Evolutionary conservation across 371 early-diverging fungal genomes (phyloP), one percentile per base, ranked within the genome.

Genomic region (Mortierella sp.): DNA sequence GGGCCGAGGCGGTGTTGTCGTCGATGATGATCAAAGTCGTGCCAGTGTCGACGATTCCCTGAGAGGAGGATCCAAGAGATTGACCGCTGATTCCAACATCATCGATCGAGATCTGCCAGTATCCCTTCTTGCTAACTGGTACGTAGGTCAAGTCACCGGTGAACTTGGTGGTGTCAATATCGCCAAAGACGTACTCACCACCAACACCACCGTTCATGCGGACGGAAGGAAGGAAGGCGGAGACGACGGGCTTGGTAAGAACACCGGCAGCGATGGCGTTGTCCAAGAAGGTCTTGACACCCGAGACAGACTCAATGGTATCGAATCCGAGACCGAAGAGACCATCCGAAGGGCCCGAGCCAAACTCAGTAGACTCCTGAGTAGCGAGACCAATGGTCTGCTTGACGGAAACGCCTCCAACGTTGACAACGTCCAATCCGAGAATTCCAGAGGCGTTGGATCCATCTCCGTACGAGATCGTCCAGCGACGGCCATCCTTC

Each of bases 61-160:
- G 52, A 2, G 66, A 53, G 17, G 57, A 44, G 13, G 54, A 43
- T 5, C 60, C 65, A 17, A 79, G 21, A 7, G 61, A 47, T 27
- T 45, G 52, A 14, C 59, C 63, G 10, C 54, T 64, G 53, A 31
- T 39, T 8, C 49, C 57, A 31, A 58, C 49, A 22, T 57, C 63
- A 0, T 69, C 52, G 46, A 79, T 61, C 16, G 55, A 37, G 31
- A 79, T 48, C 28, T 70, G 70, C 74, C 79, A 79, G 62, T 69
- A 79, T 7, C 67, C 72, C 79, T 92, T 90, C 65, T 95, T 86
- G 37, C 83, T 82, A 27, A 97, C 90, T 16, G 91, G 90, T 47
- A 63, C 60, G 28, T 87, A 89, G 31, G 76, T 79, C 27, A 89
- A 29, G 14, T 79, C 60, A 39, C 90, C 89, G 1, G 72, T 79